Base-by-base conservation (phyloP, 805 yeast genomes). In the Millerozyma miso region DNA sequence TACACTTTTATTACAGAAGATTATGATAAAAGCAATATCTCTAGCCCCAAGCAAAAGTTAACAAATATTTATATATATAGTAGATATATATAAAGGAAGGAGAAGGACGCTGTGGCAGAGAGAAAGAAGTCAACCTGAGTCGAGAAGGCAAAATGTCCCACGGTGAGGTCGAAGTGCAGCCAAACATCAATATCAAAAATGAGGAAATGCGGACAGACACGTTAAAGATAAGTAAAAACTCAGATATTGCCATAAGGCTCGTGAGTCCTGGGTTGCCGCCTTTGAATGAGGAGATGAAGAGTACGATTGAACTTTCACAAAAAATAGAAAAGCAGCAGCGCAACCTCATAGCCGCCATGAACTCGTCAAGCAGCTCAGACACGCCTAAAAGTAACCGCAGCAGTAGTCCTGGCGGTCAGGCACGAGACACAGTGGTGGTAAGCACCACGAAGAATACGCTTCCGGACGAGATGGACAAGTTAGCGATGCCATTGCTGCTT, bases 241-340 rank as follows among this genome's bases (percentile, higher is more conserved):
- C 58, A 12, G 60, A 62, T 37, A 47, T 61, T 20, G 69, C 69
- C 3, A 45, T 64, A 29, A 50, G 69, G 18, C 58, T 64, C 15
- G 69, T 64, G 4, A 53, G 60, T 42, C 69, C 69, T 8, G 69
- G 69, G 1, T 49, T 63, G 19, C 66, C 67, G 1, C 53, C 55
- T 7, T 46, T 63, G 31, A 57, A 46, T 45, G 55, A 54, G 29
- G 67, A 63, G 41, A 63, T 64, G 69, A 58, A 53, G 38, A 41
- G 54, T 23, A 63, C 70, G 5, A 58, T 65, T 39, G 54, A 55
- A 44, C 44, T 60, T 3, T 59, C 65, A 17, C 65, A 62, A 40
- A 51, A 58, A 37, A 65, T 65, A 19, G 64, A 65, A 41, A 55
- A 55, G 33, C 70, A 65, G 42, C 71, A 65, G 48, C 46, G 52